Evolutionary conservation across 106 monocot species (phyloP).

Genomic region (Dendrobium huoshanense): DNA sequence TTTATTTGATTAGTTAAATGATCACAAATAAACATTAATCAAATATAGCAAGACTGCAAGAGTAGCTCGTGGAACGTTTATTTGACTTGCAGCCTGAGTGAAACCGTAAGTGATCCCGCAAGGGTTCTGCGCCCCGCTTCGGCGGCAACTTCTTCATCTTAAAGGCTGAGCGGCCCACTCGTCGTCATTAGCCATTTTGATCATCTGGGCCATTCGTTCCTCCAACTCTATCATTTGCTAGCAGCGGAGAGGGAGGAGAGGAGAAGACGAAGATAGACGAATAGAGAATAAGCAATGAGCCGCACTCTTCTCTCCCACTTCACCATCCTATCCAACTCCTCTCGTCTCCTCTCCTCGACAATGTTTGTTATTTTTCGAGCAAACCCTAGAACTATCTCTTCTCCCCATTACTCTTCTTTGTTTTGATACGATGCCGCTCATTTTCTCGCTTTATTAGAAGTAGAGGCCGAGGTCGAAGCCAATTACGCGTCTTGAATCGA

Average conservation of each 20-base stretch:
- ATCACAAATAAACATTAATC: no score
- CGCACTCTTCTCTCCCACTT: conserved; percentile 47
- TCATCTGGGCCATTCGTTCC: background rate
- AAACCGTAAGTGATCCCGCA: background rate
- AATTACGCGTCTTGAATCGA: background rate
- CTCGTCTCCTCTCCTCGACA: conserved; percentile 20
- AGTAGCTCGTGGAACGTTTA: no score
- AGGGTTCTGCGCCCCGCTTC: background rate
- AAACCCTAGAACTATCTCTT: background rate
- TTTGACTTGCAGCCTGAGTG: no score
- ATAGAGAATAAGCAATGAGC: conserved; percentile 21
- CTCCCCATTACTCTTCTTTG: background rate
- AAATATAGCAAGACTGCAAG: no score
- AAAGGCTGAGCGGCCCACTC: no score
- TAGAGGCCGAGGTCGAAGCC: background rate
- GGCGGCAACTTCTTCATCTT: background rate
- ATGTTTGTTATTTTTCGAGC: conserved; percentile 6
- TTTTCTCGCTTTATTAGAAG: background rate
- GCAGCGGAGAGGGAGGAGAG: background rate
- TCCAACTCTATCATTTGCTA: background rate
- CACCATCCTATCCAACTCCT: conserved; percentile 34
- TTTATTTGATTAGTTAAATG: no score
- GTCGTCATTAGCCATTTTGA: no score
- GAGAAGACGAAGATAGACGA: background rate
- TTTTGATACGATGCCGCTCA: background rate